Percentiles rank a stretch among this genome's conserved stretches.
Evolutionary conservation across 768 basidiomycete genomes (phyloP).

Genomic region (Cystofilobasidium bisporidii): DNA sequence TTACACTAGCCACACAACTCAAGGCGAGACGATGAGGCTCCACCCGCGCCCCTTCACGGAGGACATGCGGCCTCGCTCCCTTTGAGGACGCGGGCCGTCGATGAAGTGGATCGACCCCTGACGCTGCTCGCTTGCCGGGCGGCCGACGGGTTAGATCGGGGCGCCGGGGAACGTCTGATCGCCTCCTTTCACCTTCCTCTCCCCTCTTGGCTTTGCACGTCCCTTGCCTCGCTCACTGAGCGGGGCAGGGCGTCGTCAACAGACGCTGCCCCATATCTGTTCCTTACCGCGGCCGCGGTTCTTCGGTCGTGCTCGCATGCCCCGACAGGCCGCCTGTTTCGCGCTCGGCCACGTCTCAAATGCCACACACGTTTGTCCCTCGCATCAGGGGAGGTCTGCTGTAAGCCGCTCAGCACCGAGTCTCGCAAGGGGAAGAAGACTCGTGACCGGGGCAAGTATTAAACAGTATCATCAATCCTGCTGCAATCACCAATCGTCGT

Average conservation of each 20-base stretch:
- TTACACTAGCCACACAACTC: conserved; percentile 26
- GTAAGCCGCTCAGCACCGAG: too few species aligned
- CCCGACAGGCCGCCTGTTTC: too few species aligned
- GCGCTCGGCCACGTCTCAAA: too few species aligned
- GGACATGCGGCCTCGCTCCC: conserved; percentile 18
- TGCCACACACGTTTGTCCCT: too few species aligned
- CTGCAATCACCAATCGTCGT: conserved; percentile 1
- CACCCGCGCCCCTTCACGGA: conserved; percentile 25
- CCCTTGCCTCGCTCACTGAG: not conserved
- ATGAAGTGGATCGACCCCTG: conserved; percentile 27
- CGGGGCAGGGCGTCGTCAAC: not conserved
- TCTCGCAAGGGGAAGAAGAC: too few species aligned
- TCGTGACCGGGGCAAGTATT: too few species aligned
- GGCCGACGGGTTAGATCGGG: conserved; percentile 19
- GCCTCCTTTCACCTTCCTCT: not conserved
- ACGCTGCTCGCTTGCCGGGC: conserved; percentile 24
- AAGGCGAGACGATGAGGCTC: conserved; percentile 15
- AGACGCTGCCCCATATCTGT: not conserved
- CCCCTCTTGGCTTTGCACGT: not conserved
- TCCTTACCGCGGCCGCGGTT: too few species aligned
- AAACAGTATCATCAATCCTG: too few species aligned
- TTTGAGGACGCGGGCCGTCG: not conserved
- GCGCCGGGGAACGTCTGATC: conserved; percentile 16
- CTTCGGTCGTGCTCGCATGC: too few species aligned
- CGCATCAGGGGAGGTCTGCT: too few species aligned